Conservation (phyloP, 1,284 basidiomycete species). For the Wallemia ichthyophaga region DNA sequence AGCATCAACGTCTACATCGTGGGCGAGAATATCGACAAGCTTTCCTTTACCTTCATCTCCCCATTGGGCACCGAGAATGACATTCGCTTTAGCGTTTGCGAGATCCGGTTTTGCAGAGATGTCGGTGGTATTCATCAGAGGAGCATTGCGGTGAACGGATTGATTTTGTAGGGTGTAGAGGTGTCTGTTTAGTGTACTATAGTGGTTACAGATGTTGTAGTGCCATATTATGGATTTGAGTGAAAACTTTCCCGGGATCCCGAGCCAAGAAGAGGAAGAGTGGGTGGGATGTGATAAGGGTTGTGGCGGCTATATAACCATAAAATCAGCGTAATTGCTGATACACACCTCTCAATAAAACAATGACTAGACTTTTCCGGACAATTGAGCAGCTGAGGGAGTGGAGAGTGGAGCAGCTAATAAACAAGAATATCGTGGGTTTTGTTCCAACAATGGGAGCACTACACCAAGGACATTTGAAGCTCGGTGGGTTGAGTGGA, state of each 20-base stretch:
- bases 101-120: background rate
- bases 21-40: constrained; percentile 70
- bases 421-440: constrained; percentile 38
- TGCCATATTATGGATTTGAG: too few species aligned
- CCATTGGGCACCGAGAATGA: constrained; percentile 28
- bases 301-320: too few species aligned
- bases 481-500: constrained; percentile 32
- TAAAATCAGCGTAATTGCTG: too few species aligned
- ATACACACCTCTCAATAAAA: too few species aligned
- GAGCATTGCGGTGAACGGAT: too few species aligned
- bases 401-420: constrained; percentile 41
- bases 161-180: too few species aligned
- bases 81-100: background rate
- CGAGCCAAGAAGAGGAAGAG: too few species aligned
- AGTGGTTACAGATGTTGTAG: too few species aligned
- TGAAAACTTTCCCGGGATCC: too few species aligned
- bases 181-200: too few species aligned
- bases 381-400: constrained; percentile 24
- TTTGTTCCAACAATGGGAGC: constrained; percentile 96
- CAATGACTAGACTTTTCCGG: background rate
- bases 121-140: background rate
- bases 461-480: constrained; percentile 69
- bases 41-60: constrained; percentile 92
- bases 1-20: constrained; percentile 70
- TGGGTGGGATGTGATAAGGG: too few species aligned